phyloP scores from a whole-genome alignment of 2,329 filamentous ascomycete genomes.

The Scedosporium minutisporum region DNA sequence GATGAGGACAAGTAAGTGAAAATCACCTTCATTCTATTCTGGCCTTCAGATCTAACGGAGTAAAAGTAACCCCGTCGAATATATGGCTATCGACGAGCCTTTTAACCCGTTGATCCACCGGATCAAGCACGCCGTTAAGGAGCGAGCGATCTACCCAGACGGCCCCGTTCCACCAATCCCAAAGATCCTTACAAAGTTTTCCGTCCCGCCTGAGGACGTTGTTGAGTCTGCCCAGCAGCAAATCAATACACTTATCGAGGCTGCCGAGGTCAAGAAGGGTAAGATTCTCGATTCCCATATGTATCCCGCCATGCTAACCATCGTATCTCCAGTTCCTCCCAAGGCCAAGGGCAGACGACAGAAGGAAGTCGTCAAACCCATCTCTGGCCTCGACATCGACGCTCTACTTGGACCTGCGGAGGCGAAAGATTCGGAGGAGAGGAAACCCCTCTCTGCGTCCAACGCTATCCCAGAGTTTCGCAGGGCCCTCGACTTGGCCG shows the following conservation, averaged over 20 bases:
- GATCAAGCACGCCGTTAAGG: constrained; percentile 74
- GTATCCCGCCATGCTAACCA: constrained; percentile 11
- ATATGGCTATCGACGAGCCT: constrained; percentile 67
- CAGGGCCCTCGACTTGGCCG: constrained; percentile 55
- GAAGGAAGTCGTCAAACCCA: constrained; percentile 64
- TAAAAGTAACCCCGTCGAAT: constrained; percentile 46
- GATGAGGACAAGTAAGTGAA: constrained; percentile 62
- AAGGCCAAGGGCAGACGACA: constrained; percentile 66
- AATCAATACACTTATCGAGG: constrained; percentile 56
- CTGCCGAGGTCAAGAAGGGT: constrained; percentile 78
- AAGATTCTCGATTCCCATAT: constrained; percentile 7
- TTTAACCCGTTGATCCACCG: constrained; percentile 83
- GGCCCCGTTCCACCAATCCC: constrained; percentile 52
- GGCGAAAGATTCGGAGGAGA: neutral
- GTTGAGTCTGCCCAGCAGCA: constrained; percentile 43
- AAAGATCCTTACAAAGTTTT: constrained; percentile 60
- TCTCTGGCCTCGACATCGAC: constrained; percentile 83
- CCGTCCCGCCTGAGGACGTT: constrained; percentile 60
- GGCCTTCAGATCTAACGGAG: neutral
- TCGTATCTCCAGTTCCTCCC: constrained; percentile 52
- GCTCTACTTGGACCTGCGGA: constrained; percentile 48
- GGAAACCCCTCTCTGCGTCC: constrained; percentile 37
- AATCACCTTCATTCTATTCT: neutral
- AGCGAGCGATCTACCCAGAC: constrained; percentile 66
- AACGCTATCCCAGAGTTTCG: constrained; percentile 91